Conservation (phyloP, 2,329 filamentous ascomycete genomes). For the Dryadomyces quercus-mongolicae region DNA sequence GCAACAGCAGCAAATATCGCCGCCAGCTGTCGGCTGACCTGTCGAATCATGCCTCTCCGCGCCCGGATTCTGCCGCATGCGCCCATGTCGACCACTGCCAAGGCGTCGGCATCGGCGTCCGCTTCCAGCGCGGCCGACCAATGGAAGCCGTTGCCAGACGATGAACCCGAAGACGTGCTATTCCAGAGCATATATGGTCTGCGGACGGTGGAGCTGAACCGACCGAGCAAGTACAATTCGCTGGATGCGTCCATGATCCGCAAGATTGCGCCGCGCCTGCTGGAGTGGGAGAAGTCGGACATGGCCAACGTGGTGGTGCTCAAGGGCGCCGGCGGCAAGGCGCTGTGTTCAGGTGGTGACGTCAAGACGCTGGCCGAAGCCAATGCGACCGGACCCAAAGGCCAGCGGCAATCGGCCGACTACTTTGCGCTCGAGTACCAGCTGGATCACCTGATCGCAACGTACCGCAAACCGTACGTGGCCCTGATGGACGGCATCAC, state of each 20-base stretch:
- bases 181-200: constrained; percentile 85
- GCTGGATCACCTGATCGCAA: constrained; percentile 89
- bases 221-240: constrained; percentile 82
- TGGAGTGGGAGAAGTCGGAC: constrained; percentile 92
- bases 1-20: too few species aligned
- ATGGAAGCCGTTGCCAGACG: constrained; percentile 47
- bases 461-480: constrained; percentile 84
- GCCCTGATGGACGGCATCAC: constrained; percentile 97
- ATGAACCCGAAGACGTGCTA: constrained; percentile 81
- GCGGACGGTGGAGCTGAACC: constrained; percentile 86
- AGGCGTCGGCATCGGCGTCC: constrained; percentile 8
- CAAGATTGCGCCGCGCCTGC: constrained; percentile 80
- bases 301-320: constrained; percentile 87
- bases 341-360: constrained; percentile 90
- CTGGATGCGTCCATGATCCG: constrained; percentile 89
- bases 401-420: constrained; percentile 61
- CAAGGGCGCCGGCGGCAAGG: constrained; percentile 74
- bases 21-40: background rate
- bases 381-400: constrained; percentile 56
- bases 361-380: constrained; percentile 65
- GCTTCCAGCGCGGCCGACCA: background rate
- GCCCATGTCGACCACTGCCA: constrained; percentile 11
- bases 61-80: constrained; percentile 55
- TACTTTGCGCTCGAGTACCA: constrained; percentile 96
- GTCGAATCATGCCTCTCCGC: constrained; percentile 60